phyloP scores from a whole-genome alignment of 2,329 filamentous ascomycete species.

The Cladosporium oxysporum region DNA sequence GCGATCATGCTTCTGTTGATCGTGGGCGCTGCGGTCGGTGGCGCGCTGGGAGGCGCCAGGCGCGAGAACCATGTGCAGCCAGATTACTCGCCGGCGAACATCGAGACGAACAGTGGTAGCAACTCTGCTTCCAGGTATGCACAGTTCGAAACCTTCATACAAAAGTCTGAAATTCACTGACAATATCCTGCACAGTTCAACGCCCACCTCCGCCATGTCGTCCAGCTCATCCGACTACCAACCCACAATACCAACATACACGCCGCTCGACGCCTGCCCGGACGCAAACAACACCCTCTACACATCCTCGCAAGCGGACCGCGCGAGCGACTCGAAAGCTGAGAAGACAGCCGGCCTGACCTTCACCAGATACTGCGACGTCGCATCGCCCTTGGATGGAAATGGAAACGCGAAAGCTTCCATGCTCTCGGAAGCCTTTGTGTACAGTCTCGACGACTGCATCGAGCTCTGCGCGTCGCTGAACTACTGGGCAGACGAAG shows the following conservation, averaged over 20 bases:
- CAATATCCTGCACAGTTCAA: background rate
- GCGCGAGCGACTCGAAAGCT: background rate
- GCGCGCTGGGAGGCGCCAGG: conserved; percentile 38
- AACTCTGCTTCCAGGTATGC: background rate
- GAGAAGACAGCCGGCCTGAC: conserved; percentile 25
- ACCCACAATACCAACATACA: conserved; percentile 36
- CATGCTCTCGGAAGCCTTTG: conserved; percentile 35
- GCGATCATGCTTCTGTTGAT: conserved; percentile 35
- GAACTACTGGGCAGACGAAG: conserved; percentile 29
- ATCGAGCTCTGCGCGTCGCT: conserved; percentile 38
- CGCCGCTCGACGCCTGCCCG: conserved; percentile 36
- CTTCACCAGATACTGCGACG: conserved; percentile 39
- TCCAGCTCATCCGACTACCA: conserved; percentile 30
- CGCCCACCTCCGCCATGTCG: conserved; percentile 25
- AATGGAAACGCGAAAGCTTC: conserved; percentile 17
- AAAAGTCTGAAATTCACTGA: background rate
- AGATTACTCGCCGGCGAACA: background rate
- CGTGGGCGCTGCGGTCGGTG: conserved; percentile 41
- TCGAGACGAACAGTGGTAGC: background rate
- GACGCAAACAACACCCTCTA: conserved; percentile 35
- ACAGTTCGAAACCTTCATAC: no score
- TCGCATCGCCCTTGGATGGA: conserved; percentile 31
- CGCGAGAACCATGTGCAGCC: conserved; percentile 23
- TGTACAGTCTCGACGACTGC: conserved; percentile 41
- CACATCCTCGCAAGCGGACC: conserved; percentile 26